Percentiles rank a stretch among this genome's conserved stretches.
Evolutionary conservation across 768 basidiomycete genomes (phyloP).

Genomic region (Boletus barrowsii): DNA sequence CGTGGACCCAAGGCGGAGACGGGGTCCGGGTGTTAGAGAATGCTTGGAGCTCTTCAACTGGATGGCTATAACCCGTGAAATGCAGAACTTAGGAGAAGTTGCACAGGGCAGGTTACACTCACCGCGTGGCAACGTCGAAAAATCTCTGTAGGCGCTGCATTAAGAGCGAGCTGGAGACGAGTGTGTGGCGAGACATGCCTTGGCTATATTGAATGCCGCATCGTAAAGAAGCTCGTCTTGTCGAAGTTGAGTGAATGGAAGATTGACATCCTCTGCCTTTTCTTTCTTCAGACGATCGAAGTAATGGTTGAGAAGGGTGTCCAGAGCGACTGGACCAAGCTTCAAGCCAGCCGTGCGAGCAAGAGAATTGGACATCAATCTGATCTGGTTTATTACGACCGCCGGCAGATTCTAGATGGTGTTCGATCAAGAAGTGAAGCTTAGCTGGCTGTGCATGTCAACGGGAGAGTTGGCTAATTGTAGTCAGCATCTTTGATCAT

Average conservation of each 20-base stretch:
- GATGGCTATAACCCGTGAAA: conserved; percentile 49
- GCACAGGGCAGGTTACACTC: conserved; percentile 23
- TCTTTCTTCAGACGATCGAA: conserved; percentile 60
- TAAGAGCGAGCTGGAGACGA: background rate
- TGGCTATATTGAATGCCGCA: conserved; percentile 71
- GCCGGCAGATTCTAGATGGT: too few species aligned
- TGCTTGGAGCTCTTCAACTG: conserved; percentile 77
- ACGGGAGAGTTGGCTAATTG: too few species aligned
- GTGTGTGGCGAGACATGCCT: conserved; percentile 41
- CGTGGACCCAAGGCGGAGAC: conserved; percentile 79
- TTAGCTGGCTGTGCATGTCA: too few species aligned
- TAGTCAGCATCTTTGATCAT: too few species aligned
- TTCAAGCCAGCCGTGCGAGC: conserved; percentile 59
- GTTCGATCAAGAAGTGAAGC: too few species aligned
- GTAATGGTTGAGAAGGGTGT: conserved; percentile 84
- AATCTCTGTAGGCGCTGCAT: conserved; percentile 52
- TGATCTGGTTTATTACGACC: background rate
- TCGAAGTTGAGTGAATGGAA: conserved; percentile 47
- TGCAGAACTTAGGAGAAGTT: background rate
- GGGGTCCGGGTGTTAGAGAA: conserved; percentile 82
- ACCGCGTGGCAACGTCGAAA: conserved; percentile 68
- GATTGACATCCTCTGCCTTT: conserved; percentile 30
- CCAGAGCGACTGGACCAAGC: conserved; percentile 69
- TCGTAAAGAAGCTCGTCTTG: conserved; percentile 81
- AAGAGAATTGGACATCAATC: conserved; percentile 48